Evolutionary conservation across 768 basidiomycete species (phyloP).

Genomic region (Suillus spraguei): DNA sequence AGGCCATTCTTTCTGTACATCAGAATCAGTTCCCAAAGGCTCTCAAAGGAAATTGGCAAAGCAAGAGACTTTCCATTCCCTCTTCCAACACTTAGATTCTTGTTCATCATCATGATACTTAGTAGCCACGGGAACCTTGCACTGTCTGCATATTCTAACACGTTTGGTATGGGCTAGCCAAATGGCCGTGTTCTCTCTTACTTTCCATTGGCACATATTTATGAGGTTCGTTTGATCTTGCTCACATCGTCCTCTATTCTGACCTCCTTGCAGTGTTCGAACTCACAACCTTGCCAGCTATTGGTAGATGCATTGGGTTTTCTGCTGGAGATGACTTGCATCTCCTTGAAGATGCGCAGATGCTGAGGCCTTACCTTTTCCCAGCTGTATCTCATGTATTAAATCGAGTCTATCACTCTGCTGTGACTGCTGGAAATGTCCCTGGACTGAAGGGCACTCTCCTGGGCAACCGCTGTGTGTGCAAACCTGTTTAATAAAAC

Average conservation of each 20-base stretch:
- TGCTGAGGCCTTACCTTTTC: slow-evolving; percentile 82
- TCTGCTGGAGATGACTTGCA: slow-evolving; percentile 86
- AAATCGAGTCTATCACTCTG: slow-evolving; percentile 83
- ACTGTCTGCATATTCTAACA: slow-evolving; percentile 56
- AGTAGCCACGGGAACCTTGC: slow-evolving; percentile 73
- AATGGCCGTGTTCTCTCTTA: slow-evolving; percentile 63
- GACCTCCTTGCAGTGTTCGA: slow-evolving; percentile 55
- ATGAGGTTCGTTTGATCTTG: slow-evolving; percentile 56
- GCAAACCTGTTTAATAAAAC: too few species aligned
- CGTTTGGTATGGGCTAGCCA: slow-evolving; percentile 52
- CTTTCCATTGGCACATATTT: slow-evolving; percentile 89
- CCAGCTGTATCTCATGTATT: slow-evolving; percentile 87
- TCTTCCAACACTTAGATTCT: slow-evolving; percentile 13
- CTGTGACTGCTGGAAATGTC: slow-evolving; percentile 68
- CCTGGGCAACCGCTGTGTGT: slow-evolving; percentile 72
- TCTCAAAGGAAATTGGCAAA: slow-evolving; percentile 82
- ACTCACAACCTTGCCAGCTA: slow-evolving; percentile 50
- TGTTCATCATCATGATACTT: slow-evolving; percentile 65
- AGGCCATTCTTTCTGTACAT: slow-evolving; percentile 93
- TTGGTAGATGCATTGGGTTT: slow-evolving; percentile 79
- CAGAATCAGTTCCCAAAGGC: slow-evolving; percentile 96
- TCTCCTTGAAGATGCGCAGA: slow-evolving; percentile 88
- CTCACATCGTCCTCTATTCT: slow-evolving; percentile 10
- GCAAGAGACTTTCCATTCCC: slow-evolving; percentile 95
- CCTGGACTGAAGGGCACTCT: slow-evolving; percentile 82